Base-by-base conservation (phyloP, 805 yeast species). In the Suhomyces kilbournensis region DNA sequence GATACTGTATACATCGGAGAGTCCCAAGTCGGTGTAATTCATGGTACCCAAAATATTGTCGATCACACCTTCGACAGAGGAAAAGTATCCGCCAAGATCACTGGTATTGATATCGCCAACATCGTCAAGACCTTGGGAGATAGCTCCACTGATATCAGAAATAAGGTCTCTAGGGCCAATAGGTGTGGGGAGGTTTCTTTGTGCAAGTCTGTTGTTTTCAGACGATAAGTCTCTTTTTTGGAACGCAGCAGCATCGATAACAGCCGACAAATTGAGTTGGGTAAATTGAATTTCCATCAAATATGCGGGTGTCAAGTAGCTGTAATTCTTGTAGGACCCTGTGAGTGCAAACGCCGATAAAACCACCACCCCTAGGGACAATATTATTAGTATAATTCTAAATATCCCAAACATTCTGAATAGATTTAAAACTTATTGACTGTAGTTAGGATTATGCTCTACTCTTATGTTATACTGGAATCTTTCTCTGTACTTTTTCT, bases 1-100 rank as follows among this genome's bases (percentile, higher is more conserved):
- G 23, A 74, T 53, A 28, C 73, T 64, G 52, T 75, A 75, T 23
- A 70, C 71, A 44, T 75, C 76, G 3, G 78, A 63, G 19, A 75
- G 62, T 1, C 79, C 79, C 53, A 75, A 61, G 47, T 71, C 71
- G 15, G 30, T 25, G 46, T 66, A 67, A 14, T 59, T 57, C 43
- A 68, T 62, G 9, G 58, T 53, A 35, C 42, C 49, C 15, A 60
- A 51, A 40, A 67, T 57, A 28, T 60, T 57, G n/a, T 51, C 34
- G 40, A 69, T 56, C n/a, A 63, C 61, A 15, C 60, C 54, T 23
- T 57, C 48, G 14, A 54, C 53, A 1, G 54, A 44, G 28, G 57
- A 48, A 19, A 51, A 49, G 34, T 44, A 51, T 8, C 57, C 57
- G 7, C 44, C 48, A 22, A 44, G 43, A 19, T 47, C 35, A 22